A percentile compares a stretch with the other conserved stretches of the same genome.
Conservation (phyloP, 2,329 filamentous ascomycete species). For the Colletotrichum noveboracense region DNA sequence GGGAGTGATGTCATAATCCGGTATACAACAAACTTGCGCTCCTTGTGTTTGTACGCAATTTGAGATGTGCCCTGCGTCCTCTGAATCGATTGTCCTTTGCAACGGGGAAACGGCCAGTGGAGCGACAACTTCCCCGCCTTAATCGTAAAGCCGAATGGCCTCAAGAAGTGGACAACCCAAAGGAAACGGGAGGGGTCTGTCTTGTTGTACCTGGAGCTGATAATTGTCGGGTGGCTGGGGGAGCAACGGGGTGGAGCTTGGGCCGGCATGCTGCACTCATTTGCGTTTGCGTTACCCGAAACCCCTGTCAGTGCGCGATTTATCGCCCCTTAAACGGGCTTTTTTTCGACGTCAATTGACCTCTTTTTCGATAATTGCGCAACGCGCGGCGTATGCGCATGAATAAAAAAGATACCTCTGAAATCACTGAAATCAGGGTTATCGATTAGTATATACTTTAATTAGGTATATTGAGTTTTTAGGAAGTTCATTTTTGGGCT, state of each 20-base stretch:
- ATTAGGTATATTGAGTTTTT: no score
- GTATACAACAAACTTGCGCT: neutral
- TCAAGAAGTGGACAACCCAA: neutral
- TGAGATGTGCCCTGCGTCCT: neutral
- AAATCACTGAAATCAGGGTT: no score
- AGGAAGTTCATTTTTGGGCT: no score
- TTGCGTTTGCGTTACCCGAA: no score
- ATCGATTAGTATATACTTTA: no score
- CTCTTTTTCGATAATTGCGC: no score
- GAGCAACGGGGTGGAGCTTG: neutral
- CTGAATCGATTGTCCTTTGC: neutral
- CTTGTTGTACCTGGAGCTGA: neutral
- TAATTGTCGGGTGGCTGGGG: neutral
- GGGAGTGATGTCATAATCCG: constrained; percentile 3
- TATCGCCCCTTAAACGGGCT: no score
- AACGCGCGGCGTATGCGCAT: no score
- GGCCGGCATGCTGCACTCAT: neutral
- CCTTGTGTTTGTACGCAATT: neutral
- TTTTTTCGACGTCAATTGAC: no score
- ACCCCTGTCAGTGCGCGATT: no score
- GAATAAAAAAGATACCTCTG: no score
- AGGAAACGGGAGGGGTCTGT: neutral
- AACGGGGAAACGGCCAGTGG: neutral
- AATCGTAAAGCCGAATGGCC: neutral
- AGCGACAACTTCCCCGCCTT: neutral